phyloP scores from a whole-genome alignment of 345 rosid genomes.

The Dimocarpus longan region DNA sequence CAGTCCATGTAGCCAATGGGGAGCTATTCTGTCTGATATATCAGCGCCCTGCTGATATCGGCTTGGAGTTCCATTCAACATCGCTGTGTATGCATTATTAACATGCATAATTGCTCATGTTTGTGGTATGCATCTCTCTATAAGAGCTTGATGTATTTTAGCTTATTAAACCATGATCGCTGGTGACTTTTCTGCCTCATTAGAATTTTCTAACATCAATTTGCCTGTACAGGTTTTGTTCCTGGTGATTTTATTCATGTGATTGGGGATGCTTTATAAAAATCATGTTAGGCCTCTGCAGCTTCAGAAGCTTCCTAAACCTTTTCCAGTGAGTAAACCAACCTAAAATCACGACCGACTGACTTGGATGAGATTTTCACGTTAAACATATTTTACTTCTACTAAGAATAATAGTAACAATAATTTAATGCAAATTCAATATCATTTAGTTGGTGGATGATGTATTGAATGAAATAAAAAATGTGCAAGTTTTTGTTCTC shows the following conservation, averaged over 20 bases:
- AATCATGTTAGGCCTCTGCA: constrained; percentile 41
- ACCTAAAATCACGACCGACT: not conserved
- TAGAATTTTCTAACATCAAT: not conserved
- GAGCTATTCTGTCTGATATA: constrained; percentile 49
- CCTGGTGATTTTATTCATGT: constrained; percentile 46
- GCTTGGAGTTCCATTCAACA: constrained; percentile 43
- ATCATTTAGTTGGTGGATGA: not conserved
- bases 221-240: constrained; percentile 34
- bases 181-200: no score
- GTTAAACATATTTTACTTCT: not conserved
- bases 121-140: constrained; percentile 34
- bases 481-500: not conserved
- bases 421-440: not conserved
- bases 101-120: constrained; percentile 50
- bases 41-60: constrained; percentile 51
- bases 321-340: constrained; percentile 43
- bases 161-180: not conserved
- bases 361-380: not conserved
- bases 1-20: constrained; percentile 41
- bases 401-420: not conserved
- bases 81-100: constrained; percentile 48
- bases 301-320: constrained; percentile 41
- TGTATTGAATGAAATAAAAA: not conserved
- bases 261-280: constrained; percentile 41
- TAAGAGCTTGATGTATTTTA: not conserved